A percentile compares a stretch with the other conserved stretches of the same genome.
Conservation (phyloP, 2,329 filamentous ascomycete genomes). For the Botryotinia globosa region DNA sequence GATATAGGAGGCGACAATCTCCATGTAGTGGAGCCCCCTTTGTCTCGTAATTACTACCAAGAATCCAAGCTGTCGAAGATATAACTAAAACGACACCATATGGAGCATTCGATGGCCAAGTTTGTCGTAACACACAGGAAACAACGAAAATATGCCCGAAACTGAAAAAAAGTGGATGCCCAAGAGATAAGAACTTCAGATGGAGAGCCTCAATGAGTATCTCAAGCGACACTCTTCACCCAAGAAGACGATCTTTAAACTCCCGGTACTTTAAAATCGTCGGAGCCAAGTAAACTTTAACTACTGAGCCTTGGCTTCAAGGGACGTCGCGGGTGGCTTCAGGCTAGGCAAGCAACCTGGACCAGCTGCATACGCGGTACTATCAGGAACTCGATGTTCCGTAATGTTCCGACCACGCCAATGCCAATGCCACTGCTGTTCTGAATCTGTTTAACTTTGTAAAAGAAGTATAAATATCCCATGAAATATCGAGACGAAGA, state of each 20-base stretch:
- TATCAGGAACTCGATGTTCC: conserved; percentile 2
- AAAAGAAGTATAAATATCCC: background rate
- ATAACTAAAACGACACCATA: conserved; percentile 15
- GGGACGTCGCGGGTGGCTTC: conserved; percentile 4
- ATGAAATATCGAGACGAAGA: background rate
- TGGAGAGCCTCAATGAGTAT: conserved; percentile 3
- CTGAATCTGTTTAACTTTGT: background rate
- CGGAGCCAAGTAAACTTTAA: conserved; percentile 17
- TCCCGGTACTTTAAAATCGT: conserved; percentile 12
- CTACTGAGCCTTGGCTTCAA: conserved; percentile 14
- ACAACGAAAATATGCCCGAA: conserved; percentile 16
- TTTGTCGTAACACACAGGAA: conserved; percentile 20
- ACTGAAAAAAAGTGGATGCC: conserved; percentile 12
- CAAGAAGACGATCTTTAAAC: conserved; percentile 7
- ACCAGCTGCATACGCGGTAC: background rate
- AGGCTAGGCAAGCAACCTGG: conserved; percentile 1
- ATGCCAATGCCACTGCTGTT: background rate
- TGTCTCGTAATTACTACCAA: conserved; percentile 19
- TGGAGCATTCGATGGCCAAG: conserved; percentile 13
- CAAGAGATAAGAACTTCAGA: conserved; percentile 7
- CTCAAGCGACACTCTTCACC: background rate
- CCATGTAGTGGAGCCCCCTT: conserved; percentile 8
- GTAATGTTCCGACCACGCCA: conserved; percentile 8
- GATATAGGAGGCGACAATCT: conserved; percentile 5
- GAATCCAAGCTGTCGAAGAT: conserved; percentile 8